phyloP scores from a whole-genome alignment of 2,329 filamentous ascomycete genomes.

The Akanthomyces dipterigenus region DNA sequence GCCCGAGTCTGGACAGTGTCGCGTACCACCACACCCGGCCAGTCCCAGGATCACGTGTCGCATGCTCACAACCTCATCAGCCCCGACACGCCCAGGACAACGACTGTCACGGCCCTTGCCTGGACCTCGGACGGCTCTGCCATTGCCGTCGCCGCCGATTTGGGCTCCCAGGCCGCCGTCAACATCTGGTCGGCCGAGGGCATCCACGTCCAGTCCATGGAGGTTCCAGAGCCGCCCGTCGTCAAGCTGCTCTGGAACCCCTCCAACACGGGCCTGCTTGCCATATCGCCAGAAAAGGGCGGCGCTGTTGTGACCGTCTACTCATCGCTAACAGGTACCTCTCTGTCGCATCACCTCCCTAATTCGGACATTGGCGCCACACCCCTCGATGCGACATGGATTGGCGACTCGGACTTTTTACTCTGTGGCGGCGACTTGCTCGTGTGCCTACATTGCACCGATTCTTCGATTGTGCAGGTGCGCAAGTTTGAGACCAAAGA shows the following conservation, averaged over 20 bases:
- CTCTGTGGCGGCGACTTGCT: constrained; percentile 52
- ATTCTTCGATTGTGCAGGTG: constrained; percentile 37
- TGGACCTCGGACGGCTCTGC: constrained; percentile 52
- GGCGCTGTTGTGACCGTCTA: constrained; percentile 52
- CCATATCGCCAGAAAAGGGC: constrained; percentile 48
- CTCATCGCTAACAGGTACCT: constrained; percentile 34
- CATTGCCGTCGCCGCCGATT: constrained; percentile 53
- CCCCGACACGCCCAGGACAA: constrained; percentile 43
- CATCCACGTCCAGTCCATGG: constrained; percentile 43
- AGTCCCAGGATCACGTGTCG: constrained; percentile 34
- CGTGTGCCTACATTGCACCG: constrained; percentile 39
- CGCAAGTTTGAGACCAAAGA: constrained; percentile 47
- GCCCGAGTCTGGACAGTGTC: constrained; percentile 61
- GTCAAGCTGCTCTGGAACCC: constrained; percentile 58
- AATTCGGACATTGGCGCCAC: constrained; percentile 45
- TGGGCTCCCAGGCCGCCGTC: constrained; percentile 43
- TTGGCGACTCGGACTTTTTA: constrained; percentile 50
- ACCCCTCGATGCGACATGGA: constrained; percentile 54
- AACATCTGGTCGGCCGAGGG: constrained; percentile 52
- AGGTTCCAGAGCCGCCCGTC: constrained; percentile 53
- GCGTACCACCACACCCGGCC: constrained; percentile 26
- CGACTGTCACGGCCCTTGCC: constrained; percentile 52
- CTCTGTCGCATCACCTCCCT: constrained; percentile 40
- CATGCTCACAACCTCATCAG: constrained; percentile 40
- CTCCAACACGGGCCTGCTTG: constrained; percentile 46